Evolutionary conservation across 1,284 basidiomycete genomes (phyloP), one percentile per base, ranked within the genome.

Genomic region (Ustilago crameri): DNA sequence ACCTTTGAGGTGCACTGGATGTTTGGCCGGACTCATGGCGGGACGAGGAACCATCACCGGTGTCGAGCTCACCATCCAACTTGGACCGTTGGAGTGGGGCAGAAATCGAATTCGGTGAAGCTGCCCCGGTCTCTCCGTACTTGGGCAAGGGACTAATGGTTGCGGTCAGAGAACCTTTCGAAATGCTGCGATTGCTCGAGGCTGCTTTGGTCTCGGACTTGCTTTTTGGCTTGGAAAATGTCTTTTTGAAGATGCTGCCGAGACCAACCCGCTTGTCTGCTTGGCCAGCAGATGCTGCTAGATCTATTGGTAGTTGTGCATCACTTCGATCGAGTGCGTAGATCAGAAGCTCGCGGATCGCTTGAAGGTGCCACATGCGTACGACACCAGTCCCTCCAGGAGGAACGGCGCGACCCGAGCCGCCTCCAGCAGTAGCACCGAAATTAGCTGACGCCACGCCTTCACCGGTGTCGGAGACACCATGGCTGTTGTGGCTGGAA

Each of bases 351-450:
- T 74, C 66, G 3, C 64, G 49, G 22, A 78, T 55, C 9, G 64
- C 68, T 43, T 78, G 68, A 24, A 78, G 51, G 44, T 73, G 74
- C 76, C 76, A 78, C 76, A 78, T 78, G 9, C 70, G 35, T 1
- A 78, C 72, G 5, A 51, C 41, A 7, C 76, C 76, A 5, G 49
- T 61, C 9, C 70, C 68, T 7, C 51, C 64, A 17, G 72, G 64
- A n/a, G 75, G 75, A 3, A 70, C 63, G 14, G 69, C 63, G 9
- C 72, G 57, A 2, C 75, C 68, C 2, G 63, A 42, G 0, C 71
- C 75, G 17, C 75, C 71, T 10, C 75, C 75, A 3, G 72, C 55
- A 14, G 59, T 64, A 12, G 64, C 23, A 2, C 75, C 75, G 43
- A 77, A 74, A 24, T 74, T 68, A 48, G 64, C 63, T 9, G 71